Evolutionary conservation across 805 yeast species (phyloP), one percentile per base, ranked within the genome.

Genomic region (Clavispora carvajalis): DNA sequence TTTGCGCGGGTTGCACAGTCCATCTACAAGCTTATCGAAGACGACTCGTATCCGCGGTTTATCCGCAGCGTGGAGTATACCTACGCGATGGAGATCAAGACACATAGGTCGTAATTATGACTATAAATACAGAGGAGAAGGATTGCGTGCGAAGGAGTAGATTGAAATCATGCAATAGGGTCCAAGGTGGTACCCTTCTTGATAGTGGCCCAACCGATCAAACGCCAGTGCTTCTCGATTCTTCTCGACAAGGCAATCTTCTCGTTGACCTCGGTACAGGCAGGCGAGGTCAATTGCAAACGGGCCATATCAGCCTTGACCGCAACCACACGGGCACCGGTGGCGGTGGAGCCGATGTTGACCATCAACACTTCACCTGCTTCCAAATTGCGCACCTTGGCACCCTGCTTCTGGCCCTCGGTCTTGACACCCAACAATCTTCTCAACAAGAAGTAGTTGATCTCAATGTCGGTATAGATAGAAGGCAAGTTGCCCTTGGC

Each of bases 291-390:
- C 62, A 93, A 78, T 62, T 88, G 89, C 60, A 93, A 77, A 77
- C 96, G 87, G 34, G 99, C 99, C 96, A 95, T 88, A 78, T 93
- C 99, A 46, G 98, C 98, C 68, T 88, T 86, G 40, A 93, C 98
- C 37, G 96, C 95, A 53, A 89, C 84, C 52, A 93, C 99, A 68
- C 97, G 85, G 42, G 99, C 99, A 71, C 99, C 99, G 23, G 98
- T 88, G 41, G 99, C 97, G 37, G 98, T 93, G 21, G 99, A 93
- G 49, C 99, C 99, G 58, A 93, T 95, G 67, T 95, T 93, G 38
- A 93, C 99, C 99, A 93, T 95, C 62, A 93, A 78, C 52, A 93
- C 95, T 69, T 93, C 99, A 57, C 91, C 91, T 54, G 81, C 81
- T 58, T 88, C 91, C 60, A 93, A 80, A 67, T 91, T 93, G 68